Percentiles rank a stretch among this genome's conserved stretches.
Evolutionary conservation across 2,329 filamentous ascomycete genomes (phyloP).

Genomic region (Pseudogymnoascus sp.): DNA sequence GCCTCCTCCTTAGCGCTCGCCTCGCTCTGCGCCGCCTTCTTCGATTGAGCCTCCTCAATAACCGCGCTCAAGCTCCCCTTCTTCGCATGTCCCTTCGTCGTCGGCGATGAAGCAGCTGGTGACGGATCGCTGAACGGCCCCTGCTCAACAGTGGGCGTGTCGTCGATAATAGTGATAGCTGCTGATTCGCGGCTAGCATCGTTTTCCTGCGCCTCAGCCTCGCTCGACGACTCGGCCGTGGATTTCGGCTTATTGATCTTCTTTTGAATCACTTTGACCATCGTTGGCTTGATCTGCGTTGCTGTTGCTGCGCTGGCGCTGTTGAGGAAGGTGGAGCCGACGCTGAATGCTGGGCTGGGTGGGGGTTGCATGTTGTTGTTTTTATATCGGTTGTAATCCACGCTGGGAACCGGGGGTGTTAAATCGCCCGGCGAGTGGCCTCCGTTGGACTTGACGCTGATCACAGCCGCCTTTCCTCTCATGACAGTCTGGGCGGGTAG

Average conservation of each 20-base stretch:
- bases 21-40: constrained; percentile 25
- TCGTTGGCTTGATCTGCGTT: constrained; percentile 47
- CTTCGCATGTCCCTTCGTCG: constrained; percentile 26
- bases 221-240: constrained; percentile 19
- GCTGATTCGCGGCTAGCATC: constrained; percentile 32
- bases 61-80: constrained; percentile 45
- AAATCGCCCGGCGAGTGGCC: constrained; percentile 44
- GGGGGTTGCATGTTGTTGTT: constrained; percentile 30
- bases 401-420: constrained; percentile 63
- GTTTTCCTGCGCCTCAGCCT: constrained; percentile 14
- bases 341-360: constrained; percentile 53
- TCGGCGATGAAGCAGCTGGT: constrained; percentile 26
- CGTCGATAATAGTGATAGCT: constrained; percentile 41
- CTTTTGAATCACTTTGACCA: constrained; percentile 42
- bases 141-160: constrained; percentile 42
- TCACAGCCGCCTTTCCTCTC: constrained; percentile 80
- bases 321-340: constrained; percentile 60
- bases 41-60: constrained; percentile 41
- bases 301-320: constrained; percentile 51
- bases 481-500: constrained; percentile 78
- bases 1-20: constrained; percentile 19
- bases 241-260: constrained; percentile 39
- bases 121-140: constrained; percentile 51
- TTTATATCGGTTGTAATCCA: constrained; percentile 56
- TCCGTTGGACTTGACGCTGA: constrained; percentile 73